Evolutionary conservation across 1,284 basidiomycete genomes (phyloP), one percentile per base, ranked within the genome.

Genomic region (Puccinia polysora): DNA sequence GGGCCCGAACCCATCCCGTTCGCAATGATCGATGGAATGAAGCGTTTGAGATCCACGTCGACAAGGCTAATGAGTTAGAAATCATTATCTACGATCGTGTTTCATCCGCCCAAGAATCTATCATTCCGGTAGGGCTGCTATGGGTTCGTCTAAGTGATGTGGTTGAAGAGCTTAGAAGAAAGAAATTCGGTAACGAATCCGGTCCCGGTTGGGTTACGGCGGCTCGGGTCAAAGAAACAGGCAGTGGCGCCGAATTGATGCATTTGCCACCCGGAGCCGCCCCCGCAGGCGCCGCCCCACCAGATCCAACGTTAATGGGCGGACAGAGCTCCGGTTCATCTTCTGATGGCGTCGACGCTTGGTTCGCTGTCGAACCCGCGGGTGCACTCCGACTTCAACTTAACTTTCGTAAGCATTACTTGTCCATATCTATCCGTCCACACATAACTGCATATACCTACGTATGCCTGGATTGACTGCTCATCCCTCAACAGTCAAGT

Each of bases 31-130:
- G 89, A 59, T 99, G 96, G 96, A 90, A 92, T 80, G 95, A 98
- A 81, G 90, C 92, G 74, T 97, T 98, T 75, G 91, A 96, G 80
- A 91, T 99, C 74, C 85, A 89, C 0, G 90, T 98, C 62, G 95
- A 97, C 82, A 97, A 97, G 81, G 94, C 94, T 40, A 97, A 95
- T 80, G 96, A 99, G 84, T 90, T 97, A 68, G 96, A 98, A 81
- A 88, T 99, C 59, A 91, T 92, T 15, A 86, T 99, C 30, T 96
- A 94, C 78, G 96, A 99, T 82, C 91, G 91, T 77, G 87, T 91
- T 76, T 86, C 87, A 20, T 87, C 87, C 6, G 80, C 81, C 74
- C 90, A 91, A 74, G 81, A 82, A 12, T 85, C 90, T 76, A 87
- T 91, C 0, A 86, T 90, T 5, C 95, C 95, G 43, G 93, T 98